Base-by-base conservation (phyloP, 1,284 basidiomycete genomes). In the Ceratobasidium sp. region DNA sequence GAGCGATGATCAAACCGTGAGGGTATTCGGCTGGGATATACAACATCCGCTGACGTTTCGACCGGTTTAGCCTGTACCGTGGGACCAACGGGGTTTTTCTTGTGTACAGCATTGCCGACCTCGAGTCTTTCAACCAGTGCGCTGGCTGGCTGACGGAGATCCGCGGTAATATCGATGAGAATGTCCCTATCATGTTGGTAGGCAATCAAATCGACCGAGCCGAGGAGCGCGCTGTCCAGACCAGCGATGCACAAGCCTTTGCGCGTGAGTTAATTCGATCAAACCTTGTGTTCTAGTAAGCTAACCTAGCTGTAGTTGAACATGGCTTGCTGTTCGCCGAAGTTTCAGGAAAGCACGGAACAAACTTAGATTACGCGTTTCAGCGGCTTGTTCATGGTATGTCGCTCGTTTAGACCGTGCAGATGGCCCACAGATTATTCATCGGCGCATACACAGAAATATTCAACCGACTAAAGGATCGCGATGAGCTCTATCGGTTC, bases 101-200 rank as follows among this genome's bases (percentile, higher is more conserved):
- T 5, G 70, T 73, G 22, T 73, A 73, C 29, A 73, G 70, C 46
- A 62, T 73, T 62, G 57, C 46, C 19, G 70, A 73, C 46, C 32
- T 25, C 22, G 57, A 62, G 22, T 62, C 70, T 11, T 73, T 73
- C 46, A 46, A 62, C n/a, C 56, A 73, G 22, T 62, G 56, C 57
- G 3, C 25, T 51, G 70, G 44, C n/a, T 73, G 70, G 70, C 57
- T 73, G 22, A 51, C 70, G 19, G 70, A 73, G 17, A 46, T 73
- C 57, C 70, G 70, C 13, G 29, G 19, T 7, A 37, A 73, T 29
- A 44, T 73, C 5, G 70, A 73, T 44, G 70, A 73, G 46, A 49
- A 52, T 25, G 29, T 62, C 17, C 70, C 70, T 13, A 62, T 73
- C 13, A 73, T 73, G 59, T 56, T 73, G 15, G 34, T 73, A 43